phyloP scores from a whole-genome alignment of 441 rosid species.

The Sinapis alba region DNA sequence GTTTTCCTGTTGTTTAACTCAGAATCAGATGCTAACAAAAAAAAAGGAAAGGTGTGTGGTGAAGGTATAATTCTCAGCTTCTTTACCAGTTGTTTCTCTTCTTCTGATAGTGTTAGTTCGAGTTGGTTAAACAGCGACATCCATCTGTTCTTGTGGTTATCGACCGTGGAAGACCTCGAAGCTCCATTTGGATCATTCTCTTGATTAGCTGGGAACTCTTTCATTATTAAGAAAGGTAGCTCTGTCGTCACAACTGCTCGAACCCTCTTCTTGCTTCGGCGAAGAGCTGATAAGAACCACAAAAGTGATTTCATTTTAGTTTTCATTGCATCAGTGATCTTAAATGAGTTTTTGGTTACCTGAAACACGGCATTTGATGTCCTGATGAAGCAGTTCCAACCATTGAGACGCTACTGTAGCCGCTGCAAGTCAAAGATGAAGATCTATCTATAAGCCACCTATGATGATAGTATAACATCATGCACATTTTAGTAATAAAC shows the following conservation, averaged over 20 bases:
- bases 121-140: constrained; percentile 71
- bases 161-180: constrained; percentile 36
- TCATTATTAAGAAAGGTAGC: constrained; percentile 68
- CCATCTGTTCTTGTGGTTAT: constrained; percentile 78
- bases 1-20: constrained; percentile 19
- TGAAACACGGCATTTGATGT: constrained; percentile 82
- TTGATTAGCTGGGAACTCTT: constrained; percentile 68
- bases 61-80: constrained; percentile 8
- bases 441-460: constrained; percentile 47
- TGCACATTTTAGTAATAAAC: neutral
- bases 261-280: constrained; percentile 90
- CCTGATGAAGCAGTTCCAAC: constrained; percentile 92
- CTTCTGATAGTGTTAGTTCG: constrained; percentile 75
- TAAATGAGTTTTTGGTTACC: constrained; percentile 52
- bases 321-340: constrained; percentile 5
- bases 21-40: constrained; percentile 5
- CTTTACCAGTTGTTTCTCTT: constrained; percentile 87
- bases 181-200: constrained; percentile 54
- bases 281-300: constrained; percentile 61
- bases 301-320: constrained; percentile 4
- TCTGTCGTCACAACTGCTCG: constrained; percentile 75
- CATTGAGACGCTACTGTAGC: constrained; percentile 95
- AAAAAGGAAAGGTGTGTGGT: neutral
- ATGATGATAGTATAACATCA: neutral
- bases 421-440: constrained; percentile 52